A percentile compares a stretch with the other conserved stretches of the same genome.
Conservation (phyloP, 495 filamentous ascomycete species). For the Trypethelium eluteriae region DNA sequence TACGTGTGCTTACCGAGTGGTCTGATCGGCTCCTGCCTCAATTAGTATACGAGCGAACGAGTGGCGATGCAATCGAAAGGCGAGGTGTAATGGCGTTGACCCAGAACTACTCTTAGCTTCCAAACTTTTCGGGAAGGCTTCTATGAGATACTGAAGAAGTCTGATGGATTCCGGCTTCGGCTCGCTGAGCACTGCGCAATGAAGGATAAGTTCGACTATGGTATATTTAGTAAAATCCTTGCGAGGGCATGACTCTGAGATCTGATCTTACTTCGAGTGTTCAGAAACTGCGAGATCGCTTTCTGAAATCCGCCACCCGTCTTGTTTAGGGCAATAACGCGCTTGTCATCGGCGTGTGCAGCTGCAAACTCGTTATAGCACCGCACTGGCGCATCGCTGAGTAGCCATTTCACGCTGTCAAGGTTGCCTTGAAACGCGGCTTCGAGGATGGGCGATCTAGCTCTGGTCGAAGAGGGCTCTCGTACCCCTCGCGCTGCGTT, state of each 20-base stretch:
- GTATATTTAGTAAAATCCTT: neutral
- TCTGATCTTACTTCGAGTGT: neutral
- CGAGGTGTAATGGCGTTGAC: constrained; percentile 54
- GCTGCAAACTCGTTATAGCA: constrained; percentile 57
- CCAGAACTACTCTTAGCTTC: constrained; percentile 49
- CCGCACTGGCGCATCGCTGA: constrained; percentile 55
- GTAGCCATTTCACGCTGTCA: constrained; percentile 59
- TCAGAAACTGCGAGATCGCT: constrained; percentile 39
- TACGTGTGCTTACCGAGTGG: constrained; percentile 31
- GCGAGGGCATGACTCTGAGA: too few species aligned
- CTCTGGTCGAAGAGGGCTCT: constrained; percentile 10
- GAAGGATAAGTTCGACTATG: constrained; percentile 49
- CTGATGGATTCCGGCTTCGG: constrained; percentile 35
- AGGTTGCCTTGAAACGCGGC: constrained; percentile 52
- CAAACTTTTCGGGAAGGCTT: constrained; percentile 49
- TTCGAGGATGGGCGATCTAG: constrained; percentile 48
- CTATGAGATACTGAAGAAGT: constrained; percentile 56
- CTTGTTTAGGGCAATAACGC: constrained; percentile 48
- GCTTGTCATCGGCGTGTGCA: constrained; percentile 47
- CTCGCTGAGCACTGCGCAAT: constrained; percentile 51
- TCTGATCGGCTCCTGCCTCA: constrained; percentile 57
- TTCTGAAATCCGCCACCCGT: constrained; percentile 51
- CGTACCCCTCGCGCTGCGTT: constrained; percentile 41
- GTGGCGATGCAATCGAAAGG: constrained; percentile 45
- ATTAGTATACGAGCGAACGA: constrained; percentile 53